These are phyloP conservation scores for Ceratobasidium theobromae DNA, from an alignment of 1,284 basidiomycete genomes.

Conservation along the genomic window DNA sequence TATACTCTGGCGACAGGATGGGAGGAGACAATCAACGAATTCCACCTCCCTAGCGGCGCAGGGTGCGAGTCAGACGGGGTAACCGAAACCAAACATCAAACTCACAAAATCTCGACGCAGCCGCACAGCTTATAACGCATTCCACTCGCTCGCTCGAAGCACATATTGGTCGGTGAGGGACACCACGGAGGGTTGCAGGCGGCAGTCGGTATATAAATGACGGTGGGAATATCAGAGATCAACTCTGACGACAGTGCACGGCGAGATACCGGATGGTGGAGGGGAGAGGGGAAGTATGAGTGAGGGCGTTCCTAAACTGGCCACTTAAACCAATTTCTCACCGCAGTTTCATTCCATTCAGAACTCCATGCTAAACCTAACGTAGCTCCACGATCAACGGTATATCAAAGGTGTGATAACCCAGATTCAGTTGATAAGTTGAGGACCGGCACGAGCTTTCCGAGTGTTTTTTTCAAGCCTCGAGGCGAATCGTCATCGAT, in stretches of 20 bases:
- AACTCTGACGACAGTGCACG: constrained; percentile 14
- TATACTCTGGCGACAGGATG: constrained; percentile 31
- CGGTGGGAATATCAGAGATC: constrained; percentile 19
- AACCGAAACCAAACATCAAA: background rate
- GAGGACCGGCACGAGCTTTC: constrained; percentile 1
- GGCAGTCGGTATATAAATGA: constrained; percentile 23
- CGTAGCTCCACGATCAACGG: constrained; percentile 23
- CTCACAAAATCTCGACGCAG: constrained; percentile 28
- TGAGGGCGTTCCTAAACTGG: background rate
- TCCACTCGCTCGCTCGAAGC: constrained; percentile 29
- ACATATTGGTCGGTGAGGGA: constrained; percentile 31
- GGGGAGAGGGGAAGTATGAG: constrained; percentile 8
- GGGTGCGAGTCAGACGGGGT: background rate
- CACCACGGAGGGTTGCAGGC: constrained; percentile 29
- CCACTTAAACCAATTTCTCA: constrained; percentile 24
- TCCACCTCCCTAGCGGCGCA: constrained; percentile 16
- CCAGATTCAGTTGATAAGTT: constrained; percentile 28
- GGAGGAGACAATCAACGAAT: constrained; percentile 30
- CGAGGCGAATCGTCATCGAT: constrained; percentile 22
- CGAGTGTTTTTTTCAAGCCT: constrained; percentile 6
- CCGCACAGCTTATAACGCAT: constrained; percentile 25
- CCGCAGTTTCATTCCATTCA: background rate
- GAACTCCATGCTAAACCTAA: background rate
- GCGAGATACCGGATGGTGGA: background rate
- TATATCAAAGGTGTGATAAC: constrained; percentile 22